Conservation (phyloP, 805 yeast genomes). For the Huiozyma sinensis region DNA sequence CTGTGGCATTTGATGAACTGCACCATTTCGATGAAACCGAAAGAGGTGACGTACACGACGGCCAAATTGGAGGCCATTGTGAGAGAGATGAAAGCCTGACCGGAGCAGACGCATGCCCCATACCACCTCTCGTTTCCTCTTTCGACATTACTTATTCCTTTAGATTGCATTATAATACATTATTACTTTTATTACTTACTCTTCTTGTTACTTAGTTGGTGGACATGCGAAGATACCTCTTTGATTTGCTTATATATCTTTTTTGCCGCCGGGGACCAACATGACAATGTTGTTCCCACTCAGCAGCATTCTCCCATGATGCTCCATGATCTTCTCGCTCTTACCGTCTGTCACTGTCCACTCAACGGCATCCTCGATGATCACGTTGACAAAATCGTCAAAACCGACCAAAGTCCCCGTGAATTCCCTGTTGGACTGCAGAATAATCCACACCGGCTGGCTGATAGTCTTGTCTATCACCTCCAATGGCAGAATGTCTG, state of each 20-base stretch:
- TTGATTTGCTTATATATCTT: slow-evolving; percentile 2
- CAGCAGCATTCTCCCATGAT: slow-evolving; percentile 48
- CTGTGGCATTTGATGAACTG: slow-evolving; percentile 26
- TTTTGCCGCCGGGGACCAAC: slow-evolving; percentile 46
- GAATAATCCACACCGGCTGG: slow-evolving; percentile 60
- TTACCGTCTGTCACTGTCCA: slow-evolving; percentile 16
- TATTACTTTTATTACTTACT: neutral
- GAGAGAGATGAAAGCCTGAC: neutral
- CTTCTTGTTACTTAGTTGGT: neutral
- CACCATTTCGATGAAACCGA: slow-evolving; percentile 23
- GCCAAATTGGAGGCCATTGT: slow-evolving; percentile 18
- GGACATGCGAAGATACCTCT: neutral
- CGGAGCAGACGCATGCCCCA: neutral
- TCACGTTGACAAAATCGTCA: slow-evolving; percentile 91
- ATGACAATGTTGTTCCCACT: slow-evolving; percentile 66
- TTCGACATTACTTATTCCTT: no score
- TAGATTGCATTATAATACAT: no score
- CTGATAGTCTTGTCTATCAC: slow-evolving; percentile 83
- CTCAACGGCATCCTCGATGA: slow-evolving; percentile 55
- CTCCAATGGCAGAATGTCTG: slow-evolving; percentile 55
- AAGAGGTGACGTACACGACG: slow-evolving; percentile 20
- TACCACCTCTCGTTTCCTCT: no score
- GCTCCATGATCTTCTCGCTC: slow-evolving; percentile 35
- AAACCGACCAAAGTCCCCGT: slow-evolving; percentile 85
- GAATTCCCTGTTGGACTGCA: slow-evolving; percentile 63